A percentile compares a stretch with the other conserved stretches of the same genome.
These are phyloP conservation scores for Leccinum aurantiacum DNA, from an alignment of 768 basidiomycete species.

Conservation along the genomic window DNA sequence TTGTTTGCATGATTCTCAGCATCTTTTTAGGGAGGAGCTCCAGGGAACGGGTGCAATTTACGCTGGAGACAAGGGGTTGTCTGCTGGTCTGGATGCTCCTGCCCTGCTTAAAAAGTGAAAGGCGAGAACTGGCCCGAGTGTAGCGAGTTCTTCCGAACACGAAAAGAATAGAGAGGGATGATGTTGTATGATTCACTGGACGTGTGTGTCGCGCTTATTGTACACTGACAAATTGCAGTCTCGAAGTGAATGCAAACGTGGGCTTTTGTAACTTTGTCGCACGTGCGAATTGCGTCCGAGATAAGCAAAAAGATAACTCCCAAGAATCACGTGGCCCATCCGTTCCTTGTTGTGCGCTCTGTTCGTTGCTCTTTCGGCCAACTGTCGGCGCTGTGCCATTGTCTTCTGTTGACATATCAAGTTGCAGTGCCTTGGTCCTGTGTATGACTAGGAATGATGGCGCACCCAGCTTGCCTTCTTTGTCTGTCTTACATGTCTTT, in stretches of 20 bases:
- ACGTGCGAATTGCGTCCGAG: slow-evolving; percentile 11
- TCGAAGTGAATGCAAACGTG: slow-evolving; percentile 17
- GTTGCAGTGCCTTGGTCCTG: slow-evolving; percentile 25
- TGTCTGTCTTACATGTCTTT: slow-evolving; percentile 3
- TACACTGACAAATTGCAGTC: slow-evolving; percentile 26
- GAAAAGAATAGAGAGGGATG: slow-evolving; percentile 4
- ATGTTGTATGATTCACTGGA: slow-evolving; percentile 33
- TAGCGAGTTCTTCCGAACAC: slow-evolving; percentile 6
- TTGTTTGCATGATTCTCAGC: neutral
- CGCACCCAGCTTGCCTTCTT: slow-evolving; percentile 7
- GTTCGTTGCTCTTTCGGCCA: neutral
- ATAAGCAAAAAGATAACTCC: slow-evolving; percentile 20
- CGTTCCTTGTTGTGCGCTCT: slow-evolving; percentile 10
- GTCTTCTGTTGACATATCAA: slow-evolving; percentile 10
- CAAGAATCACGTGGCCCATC: slow-evolving; percentile 18
- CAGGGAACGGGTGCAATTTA: slow-evolving; percentile 59
- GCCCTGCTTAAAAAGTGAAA: slow-evolving; percentile 66
- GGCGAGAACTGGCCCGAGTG: slow-evolving; percentile 4
- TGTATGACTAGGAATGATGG: slow-evolving; percentile 20
- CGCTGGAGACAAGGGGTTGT: slow-evolving; percentile 78
- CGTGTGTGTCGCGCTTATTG: slow-evolving; percentile 21
- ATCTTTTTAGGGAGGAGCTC: slow-evolving; percentile 67
- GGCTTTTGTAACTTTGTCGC: slow-evolving; percentile 5
- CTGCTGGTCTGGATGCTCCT: slow-evolving; percentile 72
- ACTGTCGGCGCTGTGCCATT: slow-evolving; percentile 2